These are phyloP conservation scores for Hypsizygus marmoreus DNA, from an alignment of 768 basidiomycete genomes.

Conservation along the genomic window DNA sequence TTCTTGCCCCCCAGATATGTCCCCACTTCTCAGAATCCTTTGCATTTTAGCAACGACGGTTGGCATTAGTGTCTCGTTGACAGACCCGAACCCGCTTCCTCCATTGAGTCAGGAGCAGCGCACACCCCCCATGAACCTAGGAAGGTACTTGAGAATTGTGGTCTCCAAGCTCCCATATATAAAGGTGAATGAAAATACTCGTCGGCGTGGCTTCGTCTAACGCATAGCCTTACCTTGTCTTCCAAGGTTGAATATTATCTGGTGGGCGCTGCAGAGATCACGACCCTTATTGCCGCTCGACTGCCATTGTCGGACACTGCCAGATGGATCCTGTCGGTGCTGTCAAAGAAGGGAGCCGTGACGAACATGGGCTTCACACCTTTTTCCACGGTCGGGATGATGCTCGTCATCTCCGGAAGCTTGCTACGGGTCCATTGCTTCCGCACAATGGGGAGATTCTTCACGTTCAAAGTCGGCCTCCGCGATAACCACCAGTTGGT, in stretches of 20 bases:
- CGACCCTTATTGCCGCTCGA: background rate
- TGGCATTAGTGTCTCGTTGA: conserved; percentile 4
- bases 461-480: conserved; percentile 41
- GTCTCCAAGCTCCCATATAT: background rate
- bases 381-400: conserved; percentile 32
- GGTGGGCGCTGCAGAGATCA: conserved; percentile 1
- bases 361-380: conserved; percentile 16
- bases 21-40: conserved; percentile 6
- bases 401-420: conserved; percentile 27
- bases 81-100: conserved; percentile 4
- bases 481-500: conserved; percentile 35
- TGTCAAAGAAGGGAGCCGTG: background rate
- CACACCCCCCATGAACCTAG: conserved; percentile 1
- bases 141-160: conserved; percentile 3
- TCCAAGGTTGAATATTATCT: conserved; percentile 4
- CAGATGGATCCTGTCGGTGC: background rate
- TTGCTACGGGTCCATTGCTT: conserved; percentile 37
- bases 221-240: background rate
- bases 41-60: conserved; percentile 6
- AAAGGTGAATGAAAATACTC: conserved; percentile 1
- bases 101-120: conserved; percentile 1
- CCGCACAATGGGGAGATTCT: conserved; percentile 32
- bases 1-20: too few species aligned
- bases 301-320: background rate
- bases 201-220: background rate